Evolutionary conservation across 148 eudicot species (phyloP).

Genomic region (Camellia granthamiana): DNA sequence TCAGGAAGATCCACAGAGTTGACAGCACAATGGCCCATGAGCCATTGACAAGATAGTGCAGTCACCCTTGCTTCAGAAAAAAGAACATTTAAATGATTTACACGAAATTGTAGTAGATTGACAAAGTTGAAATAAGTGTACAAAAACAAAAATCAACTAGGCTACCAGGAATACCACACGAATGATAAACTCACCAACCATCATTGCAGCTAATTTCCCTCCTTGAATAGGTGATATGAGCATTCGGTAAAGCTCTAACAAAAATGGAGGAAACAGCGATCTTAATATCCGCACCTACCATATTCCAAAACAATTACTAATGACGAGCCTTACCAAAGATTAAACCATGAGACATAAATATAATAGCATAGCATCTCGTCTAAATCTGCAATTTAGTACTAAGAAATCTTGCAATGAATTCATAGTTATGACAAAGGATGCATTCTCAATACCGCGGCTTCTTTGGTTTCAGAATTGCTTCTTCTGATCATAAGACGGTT

Average conservation of each 20-base stretch:
- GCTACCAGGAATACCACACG: neutral
- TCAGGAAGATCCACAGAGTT: slow-evolving; percentile 72
- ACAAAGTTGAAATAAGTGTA: slow-evolving; percentile 5
- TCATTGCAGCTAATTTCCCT: slow-evolving; percentile 76
- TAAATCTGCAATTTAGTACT: no score
- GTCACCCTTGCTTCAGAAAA: slow-evolving; percentile 76
- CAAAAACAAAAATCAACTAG: neutral
- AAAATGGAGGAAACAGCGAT: slow-evolving; percentile 72
- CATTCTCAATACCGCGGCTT: slow-evolving; percentile 57
- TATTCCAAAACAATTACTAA: slow-evolving; percentile 1
- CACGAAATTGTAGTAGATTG: neutral
- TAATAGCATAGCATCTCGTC: neutral
- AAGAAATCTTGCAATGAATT: neutral
- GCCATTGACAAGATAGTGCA: slow-evolving; percentile 89
- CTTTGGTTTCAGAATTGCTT: slow-evolving; percentile 55
- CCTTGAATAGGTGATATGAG: slow-evolving; percentile 77
- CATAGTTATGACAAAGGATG: neutral
- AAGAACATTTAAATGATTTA: slow-evolving; percentile 6
- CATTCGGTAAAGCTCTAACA: slow-evolving; percentile 66
- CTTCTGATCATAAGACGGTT: slow-evolving; percentile 64
- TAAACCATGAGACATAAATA: neutral
- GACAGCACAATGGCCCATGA: slow-evolving; percentile 85
- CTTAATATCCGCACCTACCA: slow-evolving; percentile 66
- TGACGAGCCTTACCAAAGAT: slow-evolving; percentile 8
- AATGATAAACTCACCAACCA: slow-evolving; percentile 70